Base-by-base conservation (phyloP, 208 protist species). In the Acanthamoeba culbertsoni region DNA sequence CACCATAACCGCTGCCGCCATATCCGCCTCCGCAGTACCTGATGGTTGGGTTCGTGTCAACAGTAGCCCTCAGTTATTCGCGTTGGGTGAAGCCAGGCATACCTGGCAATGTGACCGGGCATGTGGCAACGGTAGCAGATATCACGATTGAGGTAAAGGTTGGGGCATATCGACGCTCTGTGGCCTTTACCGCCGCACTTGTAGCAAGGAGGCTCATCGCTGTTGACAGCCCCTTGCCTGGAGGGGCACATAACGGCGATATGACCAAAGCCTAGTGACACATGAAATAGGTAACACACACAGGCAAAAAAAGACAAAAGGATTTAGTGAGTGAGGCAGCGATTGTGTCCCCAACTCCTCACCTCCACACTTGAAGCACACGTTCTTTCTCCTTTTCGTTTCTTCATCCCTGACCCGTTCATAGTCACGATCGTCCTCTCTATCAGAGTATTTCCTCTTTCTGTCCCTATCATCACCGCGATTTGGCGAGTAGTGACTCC, bases 341-440 rank as follows among this genome's bases (percentile, higher is more conserved):
- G 37, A 86, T 16, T 43, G 31, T 33, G 79, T 40, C 48, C 48
- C 8, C 31, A 33, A 82, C 35, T 20, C 20, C 86, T 48, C 43
- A 92, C 86, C 86, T 71, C 86, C 86, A 77, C 86, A 92, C 48
- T 92, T 92, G 48, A 45, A 92, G 62, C 86, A 92, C 55, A 79
- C 40, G 63, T 92, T 92, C 42, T 77, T 92, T 40, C 86, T 92
- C 31, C 86, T 71, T 59, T 92, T 92, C 42, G 62, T 28, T n/a
- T 92, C 86, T 33, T 92, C 86, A 77, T 92, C 86, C 23, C 62
- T 79, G 28, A 59, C 55, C 42, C n/a, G n/a, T n/a, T 88, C 20
- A n/a, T 45, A 37, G 86, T 92, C 86, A n/a, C 86, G 40, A 45
- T 92, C 62, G 10, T 77, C 43, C 35, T 92, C 86, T 53, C 86